phyloP scores from a whole-genome alignment of 2,329 filamentous ascomycete species.

The Fonsecaea monophora region DNA sequence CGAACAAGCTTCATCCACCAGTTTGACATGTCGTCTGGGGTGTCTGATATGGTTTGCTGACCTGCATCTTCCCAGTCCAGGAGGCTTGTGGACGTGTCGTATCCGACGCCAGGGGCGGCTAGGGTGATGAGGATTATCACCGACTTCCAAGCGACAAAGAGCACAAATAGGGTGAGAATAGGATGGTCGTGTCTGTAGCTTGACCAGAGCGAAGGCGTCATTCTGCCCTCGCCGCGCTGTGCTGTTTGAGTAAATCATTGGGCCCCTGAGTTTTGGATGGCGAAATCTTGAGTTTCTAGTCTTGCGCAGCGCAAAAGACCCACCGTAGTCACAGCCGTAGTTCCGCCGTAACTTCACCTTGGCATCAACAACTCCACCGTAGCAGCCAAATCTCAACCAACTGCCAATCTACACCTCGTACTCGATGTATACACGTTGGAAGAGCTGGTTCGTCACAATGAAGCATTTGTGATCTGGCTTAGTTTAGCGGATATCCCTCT shows the following conservation, averaged over 20 bases:
- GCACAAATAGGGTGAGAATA: constrained; percentile 15
- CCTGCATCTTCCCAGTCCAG: constrained; percentile 43
- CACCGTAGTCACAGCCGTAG: neutral
- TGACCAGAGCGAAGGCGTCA: constrained; percentile 10
- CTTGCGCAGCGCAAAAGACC: neutral
- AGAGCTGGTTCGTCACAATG: constrained; percentile 1
- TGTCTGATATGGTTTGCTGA: neutral
- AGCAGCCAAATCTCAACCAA: neutral
- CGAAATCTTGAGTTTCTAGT: neutral
- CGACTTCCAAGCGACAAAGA: constrained; percentile 64
- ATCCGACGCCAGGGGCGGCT: constrained; percentile 63
- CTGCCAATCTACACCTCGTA: neutral
- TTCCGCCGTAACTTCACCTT: no score
- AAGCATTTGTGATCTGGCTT: constrained; percentile 24
- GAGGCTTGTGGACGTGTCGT: constrained; percentile 67
- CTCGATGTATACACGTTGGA: neutral
- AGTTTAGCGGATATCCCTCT: constrained; percentile 43
- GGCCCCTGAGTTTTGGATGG: no score
- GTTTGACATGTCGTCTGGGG: constrained; percentile 35
- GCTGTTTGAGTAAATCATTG: neutral
- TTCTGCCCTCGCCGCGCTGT: neutral
- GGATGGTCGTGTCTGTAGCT: constrained; percentile 15
- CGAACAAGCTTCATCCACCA: constrained; percentile 57
- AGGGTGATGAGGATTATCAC: constrained; percentile 59
- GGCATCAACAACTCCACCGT: neutral